Base-by-base conservation (phyloP, 805 yeast species). In the Candida argentea region DNA sequence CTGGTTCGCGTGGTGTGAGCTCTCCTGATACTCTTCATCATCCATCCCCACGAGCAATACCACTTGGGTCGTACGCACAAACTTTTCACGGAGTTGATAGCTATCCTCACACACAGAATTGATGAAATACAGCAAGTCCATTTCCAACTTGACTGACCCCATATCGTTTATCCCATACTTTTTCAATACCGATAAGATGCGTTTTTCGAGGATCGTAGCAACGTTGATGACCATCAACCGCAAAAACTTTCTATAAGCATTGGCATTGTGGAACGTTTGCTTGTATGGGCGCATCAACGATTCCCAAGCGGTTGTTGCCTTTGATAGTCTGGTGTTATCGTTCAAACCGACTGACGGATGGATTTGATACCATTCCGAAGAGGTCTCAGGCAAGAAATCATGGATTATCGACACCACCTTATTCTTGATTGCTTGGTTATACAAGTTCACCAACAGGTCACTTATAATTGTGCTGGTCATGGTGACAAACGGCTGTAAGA, bases 41-140 rank as follows among this genome's bases (percentile, higher is more conserved):
- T 85, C 95, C 55, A 85, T 67, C 4, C 94, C 91, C 22, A 86
- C 61, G 25, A 85, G 61, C 61, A 84, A 69, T 13, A 85, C 80
- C 24, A 91, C 66, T 49, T 89, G 97, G 0, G 95, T 85, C 5
- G 85, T 74, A 33, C 85, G 64, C 5, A 80, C 65, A 46, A 89
- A 89, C 40, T 72, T 70, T 35, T 84, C 91, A 34, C 95, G 64
- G 40, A 86, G 56, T 20, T 69, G 68, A 51, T 86, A 89, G 44
- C 77, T 61, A 32, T 74, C 72, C 27, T 74, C 77, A 27, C 94
- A 77, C 5, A 83, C 68, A 33, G 78, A 79, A 25, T 76, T 69
- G 28, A 91, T 81, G 19, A 89, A 65, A 16, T 71, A 63, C 26
- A 86, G 73, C 14, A 86, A 56, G 46, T 87, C 95, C 34, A 82